A percentile compares a stretch with the other conserved stretches of the same genome.
phyloP scores from a whole-genome alignment of 306 rosid genomes.

The Cucurbita ficifolia region DNA sequence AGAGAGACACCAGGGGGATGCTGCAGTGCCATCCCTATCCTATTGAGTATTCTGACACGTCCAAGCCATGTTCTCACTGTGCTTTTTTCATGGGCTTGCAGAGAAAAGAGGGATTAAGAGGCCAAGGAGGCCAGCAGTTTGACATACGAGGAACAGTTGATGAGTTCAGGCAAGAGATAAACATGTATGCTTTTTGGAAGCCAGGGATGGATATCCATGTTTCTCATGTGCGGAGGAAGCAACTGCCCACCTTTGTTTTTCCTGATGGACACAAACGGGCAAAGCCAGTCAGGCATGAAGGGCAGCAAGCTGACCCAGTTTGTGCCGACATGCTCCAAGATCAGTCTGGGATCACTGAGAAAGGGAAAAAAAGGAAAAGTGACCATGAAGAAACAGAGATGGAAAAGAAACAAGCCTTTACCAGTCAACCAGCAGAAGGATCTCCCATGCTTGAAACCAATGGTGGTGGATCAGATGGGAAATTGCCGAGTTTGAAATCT shows the following conservation, averaged over 20 bases:
- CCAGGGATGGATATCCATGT: slow-evolving; percentile 88
- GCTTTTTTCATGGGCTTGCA: slow-evolving; percentile 98
- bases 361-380: slow-evolving; percentile 54
- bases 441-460: slow-evolving; percentile 30
- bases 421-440: slow-evolving; percentile 44
- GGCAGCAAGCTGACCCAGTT: slow-evolving; percentile 27
- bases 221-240: slow-evolving; percentile 92
- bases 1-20: slow-evolving; percentile 84
- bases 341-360: slow-evolving; percentile 42
- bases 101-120: slow-evolving; percentile 88
- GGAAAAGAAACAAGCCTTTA: slow-evolving; percentile 38
- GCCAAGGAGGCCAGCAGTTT: slow-evolving; percentile 92
- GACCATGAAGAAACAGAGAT: slow-evolving; percentile 32
- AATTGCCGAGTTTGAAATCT: slow-evolving; percentile 19
- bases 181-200: slow-evolving; percentile 72
- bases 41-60: slow-evolving; percentile 52
- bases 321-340: slow-evolving; percentile 28
- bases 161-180: slow-evolving; percentile 76
- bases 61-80: slow-evolving; percentile 71
- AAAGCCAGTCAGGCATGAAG: slow-evolving; percentile 36
- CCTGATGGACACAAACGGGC: slow-evolving; percentile 70
- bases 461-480: slow-evolving; percentile 31
- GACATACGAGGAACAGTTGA: slow-evolving; percentile 96
- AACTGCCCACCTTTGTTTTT: slow-evolving; percentile 80
- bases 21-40: slow-evolving; percentile 97